phyloP scores from a whole-genome alignment of 176 grass and related monocot species.

The Bothriochloa decipiens region DNA sequence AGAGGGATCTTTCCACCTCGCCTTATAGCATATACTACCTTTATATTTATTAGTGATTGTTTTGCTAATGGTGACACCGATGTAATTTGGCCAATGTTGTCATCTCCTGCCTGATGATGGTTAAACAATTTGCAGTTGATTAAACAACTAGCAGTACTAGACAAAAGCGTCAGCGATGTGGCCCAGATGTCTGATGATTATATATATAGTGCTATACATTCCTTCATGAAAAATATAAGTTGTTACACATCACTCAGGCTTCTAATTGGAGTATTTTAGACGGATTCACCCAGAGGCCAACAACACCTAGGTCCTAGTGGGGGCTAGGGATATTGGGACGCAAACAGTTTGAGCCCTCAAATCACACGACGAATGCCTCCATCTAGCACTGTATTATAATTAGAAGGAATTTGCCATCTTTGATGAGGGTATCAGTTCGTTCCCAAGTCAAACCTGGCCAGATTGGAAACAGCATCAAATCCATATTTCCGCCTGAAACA shows the following conservation, averaged over 20 bases:
- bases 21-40: neutral
- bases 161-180: neutral
- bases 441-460: neutral
- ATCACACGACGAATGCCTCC: no score
- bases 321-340: no score
- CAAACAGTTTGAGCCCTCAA: no score
- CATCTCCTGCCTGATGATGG: neutral
- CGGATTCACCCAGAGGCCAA: no score
- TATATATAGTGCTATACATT: no score
- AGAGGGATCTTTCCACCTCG: neutral
- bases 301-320: no score
- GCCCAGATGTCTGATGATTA: neutral
- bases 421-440: neutral
- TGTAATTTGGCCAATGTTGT: neutral
- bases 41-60: neutral
- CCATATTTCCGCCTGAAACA: no score
- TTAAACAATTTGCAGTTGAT: neutral
- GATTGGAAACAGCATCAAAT: neutral
- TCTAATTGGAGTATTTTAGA: no score
- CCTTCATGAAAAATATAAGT: no score
- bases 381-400: no score
- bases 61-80: constrained; percentile 8
- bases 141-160: neutral
- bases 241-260: neutral
- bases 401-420: neutral